A percentile compares a stretch with the other conserved stretches of the same genome.
Evolutionary conservation across 1,139 yeast genomes (phyloP).

Genomic region (Geotrichum candidum): DNA sequence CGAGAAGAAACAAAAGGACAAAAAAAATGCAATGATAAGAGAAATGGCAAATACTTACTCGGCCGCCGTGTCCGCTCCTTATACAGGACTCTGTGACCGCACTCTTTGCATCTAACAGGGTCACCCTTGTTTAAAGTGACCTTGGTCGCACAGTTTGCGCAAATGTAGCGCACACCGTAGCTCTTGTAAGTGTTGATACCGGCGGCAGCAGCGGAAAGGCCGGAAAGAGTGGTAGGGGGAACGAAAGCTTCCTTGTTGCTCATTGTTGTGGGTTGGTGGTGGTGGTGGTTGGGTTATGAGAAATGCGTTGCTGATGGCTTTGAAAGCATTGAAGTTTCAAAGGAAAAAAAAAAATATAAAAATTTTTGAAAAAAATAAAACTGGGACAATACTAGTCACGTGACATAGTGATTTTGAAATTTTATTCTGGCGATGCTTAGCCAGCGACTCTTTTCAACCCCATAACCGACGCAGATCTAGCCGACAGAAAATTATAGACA

Average conservation of each 20-base stretch:
- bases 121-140: constrained; percentile 87
- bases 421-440: background rate
- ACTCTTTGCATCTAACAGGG: constrained; percentile 96
- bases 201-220: constrained; percentile 61
- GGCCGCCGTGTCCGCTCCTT: constrained; percentile 96
- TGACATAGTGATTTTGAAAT: background rate
- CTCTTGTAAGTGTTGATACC: constrained; percentile 65
- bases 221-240: constrained; percentile 68
- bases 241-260: constrained; percentile 80
- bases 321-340: background rate
- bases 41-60: constrained; percentile 44
- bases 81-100: constrained; percentile 96
- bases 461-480: background rate
- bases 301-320: background rate
- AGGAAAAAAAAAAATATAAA: background rate
- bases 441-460: background rate
- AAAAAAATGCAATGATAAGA: background rate
- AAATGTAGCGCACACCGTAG: constrained; percentile 85
- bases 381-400: background rate
- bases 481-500: background rate
- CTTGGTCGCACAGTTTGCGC: constrained; percentile 93
- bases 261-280: constrained; percentile 19
- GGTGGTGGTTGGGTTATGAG: background rate
- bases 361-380: background rate
- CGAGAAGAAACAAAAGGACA: background rate